A percentile compares a stretch with the other conserved stretches of the same genome.
Conservation (phyloP, 352 stramenopile species). For the Globisporangium nodosum region DNA sequence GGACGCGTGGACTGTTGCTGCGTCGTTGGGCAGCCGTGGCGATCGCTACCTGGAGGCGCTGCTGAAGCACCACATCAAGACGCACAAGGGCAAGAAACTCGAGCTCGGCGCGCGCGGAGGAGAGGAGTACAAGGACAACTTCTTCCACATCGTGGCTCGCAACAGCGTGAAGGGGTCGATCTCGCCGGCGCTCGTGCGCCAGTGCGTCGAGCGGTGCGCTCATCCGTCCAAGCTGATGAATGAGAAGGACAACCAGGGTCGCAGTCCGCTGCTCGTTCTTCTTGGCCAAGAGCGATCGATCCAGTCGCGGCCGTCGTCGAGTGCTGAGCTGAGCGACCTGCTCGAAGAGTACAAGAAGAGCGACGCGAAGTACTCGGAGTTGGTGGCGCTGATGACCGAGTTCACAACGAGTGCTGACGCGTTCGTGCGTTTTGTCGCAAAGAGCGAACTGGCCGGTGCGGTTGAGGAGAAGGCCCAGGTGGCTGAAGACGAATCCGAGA, state of each 20-base stretch:
- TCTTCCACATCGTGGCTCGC: slow-evolving; percentile 53
- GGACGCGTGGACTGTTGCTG: slow-evolving; percentile 60
- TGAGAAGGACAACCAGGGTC: slow-evolving; percentile 36
- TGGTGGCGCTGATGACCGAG: slow-evolving; percentile 51
- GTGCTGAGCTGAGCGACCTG: slow-evolving; percentile 26
- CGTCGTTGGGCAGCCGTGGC: slow-evolving; percentile 20
- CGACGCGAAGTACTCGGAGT: slow-evolving; percentile 33
- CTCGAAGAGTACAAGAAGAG: slow-evolving; percentile 26
- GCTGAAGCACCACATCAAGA: slow-evolving; percentile 36
- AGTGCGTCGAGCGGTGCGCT: slow-evolving; percentile 28
- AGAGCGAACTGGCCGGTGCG: slow-evolving; percentile 2
- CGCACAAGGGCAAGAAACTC: slow-evolving; percentile 24
- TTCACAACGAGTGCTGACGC: slow-evolving; percentile 28
- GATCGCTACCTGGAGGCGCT: slow-evolving; percentile 47
- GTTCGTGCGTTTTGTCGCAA: slow-evolving; percentile 18
- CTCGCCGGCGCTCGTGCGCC: slow-evolving; percentile 24
- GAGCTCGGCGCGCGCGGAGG: slow-evolving; percentile 20
- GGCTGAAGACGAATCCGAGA: neutral
- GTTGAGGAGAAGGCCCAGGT: slow-evolving; percentile 2
- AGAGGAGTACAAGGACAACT: slow-evolving; percentile 30
- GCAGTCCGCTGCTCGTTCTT: slow-evolving; percentile 48
- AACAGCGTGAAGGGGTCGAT: slow-evolving; percentile 17
- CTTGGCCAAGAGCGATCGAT: slow-evolving; percentile 26
- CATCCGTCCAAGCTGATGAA: slow-evolving; percentile 33
- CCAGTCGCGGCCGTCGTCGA: slow-evolving; percentile 11